Evolutionary conservation across 2,329 filamentous ascomycete genomes (phyloP).

Genomic region (Cercospora zeae-maydis): DNA sequence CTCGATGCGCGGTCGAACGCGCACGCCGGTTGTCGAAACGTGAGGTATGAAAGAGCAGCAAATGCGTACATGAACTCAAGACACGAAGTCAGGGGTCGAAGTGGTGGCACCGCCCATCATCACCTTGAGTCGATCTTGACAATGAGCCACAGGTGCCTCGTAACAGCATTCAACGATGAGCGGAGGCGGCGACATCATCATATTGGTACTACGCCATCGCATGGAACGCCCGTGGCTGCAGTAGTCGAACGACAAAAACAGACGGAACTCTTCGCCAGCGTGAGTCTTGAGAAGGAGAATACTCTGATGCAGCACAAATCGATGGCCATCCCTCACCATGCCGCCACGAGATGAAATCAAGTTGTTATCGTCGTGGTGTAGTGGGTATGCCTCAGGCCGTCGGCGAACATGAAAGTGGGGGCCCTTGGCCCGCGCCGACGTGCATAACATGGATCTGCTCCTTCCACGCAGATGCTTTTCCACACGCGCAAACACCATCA

Average conservation of each 20-base stretch:
- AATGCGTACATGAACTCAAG: background rate
- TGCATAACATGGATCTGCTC: background rate
- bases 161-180: background rate
- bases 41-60: background rate
- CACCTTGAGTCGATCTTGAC: background rate
- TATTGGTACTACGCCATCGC: too few relatives aligned
- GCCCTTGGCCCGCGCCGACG: background rate
- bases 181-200: background rate
- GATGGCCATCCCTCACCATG: too few relatives aligned
- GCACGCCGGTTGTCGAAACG: background rate
- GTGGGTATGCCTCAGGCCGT: too few relatives aligned
- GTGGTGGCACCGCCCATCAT: background rate
- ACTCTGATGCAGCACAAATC: too few relatives aligned
- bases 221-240: too few relatives aligned
- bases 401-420: background rate
- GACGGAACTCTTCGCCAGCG: too few relatives aligned
- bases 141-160: background rate
- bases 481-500: background rate
- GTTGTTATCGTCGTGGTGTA: too few relatives aligned
- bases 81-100: background rate
- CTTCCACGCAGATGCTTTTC: background rate
- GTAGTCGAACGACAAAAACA: too few relatives aligned
- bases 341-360: too few relatives aligned
- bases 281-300: too few relatives aligned
- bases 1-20: background rate